Evolutionary conservation across 192 early-diverging fungal species (phyloP).

Genomic region (Borealophlyctis nickersoniae): DNA sequence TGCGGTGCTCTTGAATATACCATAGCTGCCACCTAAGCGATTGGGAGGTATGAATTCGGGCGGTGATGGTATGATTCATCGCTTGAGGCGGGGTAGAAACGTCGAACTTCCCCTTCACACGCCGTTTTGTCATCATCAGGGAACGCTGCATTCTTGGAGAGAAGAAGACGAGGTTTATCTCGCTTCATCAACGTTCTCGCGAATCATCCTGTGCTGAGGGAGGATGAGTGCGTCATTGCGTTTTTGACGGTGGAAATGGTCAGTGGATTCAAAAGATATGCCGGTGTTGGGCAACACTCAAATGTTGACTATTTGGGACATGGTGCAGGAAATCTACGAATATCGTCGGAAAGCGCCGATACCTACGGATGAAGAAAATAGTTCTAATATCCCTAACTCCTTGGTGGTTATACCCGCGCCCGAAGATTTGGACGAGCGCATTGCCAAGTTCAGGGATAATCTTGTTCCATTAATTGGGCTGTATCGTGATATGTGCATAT

Average conservation of each 20-base stretch:
- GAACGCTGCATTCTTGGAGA: conserved; percentile 69
- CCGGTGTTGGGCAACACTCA: too few relatives aligned
- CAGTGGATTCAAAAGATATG: conserved; percentile 19
- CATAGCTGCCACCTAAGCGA: conserved; percentile 80
- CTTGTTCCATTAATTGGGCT: conserved; percentile 52
- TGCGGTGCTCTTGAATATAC: not conserved
- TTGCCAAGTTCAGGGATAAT: conserved; percentile 44
- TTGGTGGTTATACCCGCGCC: conserved; percentile 57
- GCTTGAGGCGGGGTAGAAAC: too few relatives aligned
- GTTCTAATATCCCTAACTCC: too few relatives aligned
- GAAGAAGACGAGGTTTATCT: conserved; percentile 62
- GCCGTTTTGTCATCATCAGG: conserved; percentile 33
- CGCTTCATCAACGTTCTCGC: conserved; percentile 73
- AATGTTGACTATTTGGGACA: conserved; percentile 3
- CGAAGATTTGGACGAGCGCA: conserved; percentile 46
- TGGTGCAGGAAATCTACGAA: conserved; percentile 52
- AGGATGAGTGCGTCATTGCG: conserved; percentile 57
- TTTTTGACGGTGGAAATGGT: conserved; percentile 70
- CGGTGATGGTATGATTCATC: not conserved
- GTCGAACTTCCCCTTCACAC: not conserved
- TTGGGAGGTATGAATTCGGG: conserved; percentile 59
- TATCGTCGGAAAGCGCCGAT: conserved; percentile 54
- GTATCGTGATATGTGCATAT: conserved; percentile 57
- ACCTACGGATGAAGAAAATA: conserved; percentile 55
- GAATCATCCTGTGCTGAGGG: conserved; percentile 69